Percentiles rank a stretch among this genome's conserved stretches.
Evolutionary conservation across 768 basidiomycete genomes (phyloP).

Genomic region (Crassisporium funariophilum): DNA sequence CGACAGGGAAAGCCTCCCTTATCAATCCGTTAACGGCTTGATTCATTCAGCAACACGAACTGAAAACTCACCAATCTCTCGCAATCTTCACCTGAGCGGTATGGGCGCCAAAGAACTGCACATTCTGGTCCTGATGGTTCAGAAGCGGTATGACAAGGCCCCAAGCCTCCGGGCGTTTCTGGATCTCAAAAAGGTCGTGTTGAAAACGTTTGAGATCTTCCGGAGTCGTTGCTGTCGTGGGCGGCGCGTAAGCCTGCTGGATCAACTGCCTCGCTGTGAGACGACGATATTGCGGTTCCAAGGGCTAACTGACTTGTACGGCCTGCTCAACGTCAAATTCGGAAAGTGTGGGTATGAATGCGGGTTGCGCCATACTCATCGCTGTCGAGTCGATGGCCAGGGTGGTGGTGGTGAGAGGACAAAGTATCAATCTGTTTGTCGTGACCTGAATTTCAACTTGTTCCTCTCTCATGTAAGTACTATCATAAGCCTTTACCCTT

Average conservation of each 20-base stretch:
- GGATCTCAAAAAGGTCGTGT: constrained; percentile 74
- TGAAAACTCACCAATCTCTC: constrained; percentile 74
- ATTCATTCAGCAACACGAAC: not conserved
- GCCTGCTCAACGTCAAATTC: constrained; percentile 58
- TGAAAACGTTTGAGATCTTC: constrained; percentile 67
- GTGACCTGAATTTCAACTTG: too few relatives aligned
- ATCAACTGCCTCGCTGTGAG: constrained; percentile 54
- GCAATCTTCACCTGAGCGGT: constrained; percentile 93
- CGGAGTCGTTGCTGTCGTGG: constrained; percentile 46
- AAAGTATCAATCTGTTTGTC: too few relatives aligned
- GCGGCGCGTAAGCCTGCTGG: constrained; percentile 63
- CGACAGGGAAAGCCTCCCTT: constrained; percentile 76
- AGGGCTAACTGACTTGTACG: constrained; percentile 51
- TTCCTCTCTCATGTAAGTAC: too few relatives aligned
- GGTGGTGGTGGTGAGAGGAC: constrained; percentile 1
- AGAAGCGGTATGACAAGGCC: constrained; percentile 80
- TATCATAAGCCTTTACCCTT: too few relatives aligned
- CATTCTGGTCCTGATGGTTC: constrained; percentile 71
- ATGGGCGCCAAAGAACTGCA: constrained; percentile 95
- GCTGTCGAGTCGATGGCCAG: not conserved
- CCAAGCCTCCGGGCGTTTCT: constrained; percentile 81
- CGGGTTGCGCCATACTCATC: constrained; percentile 29
- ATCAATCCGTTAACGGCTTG: constrained; percentile 9
- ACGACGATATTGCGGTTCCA: constrained; percentile 23
- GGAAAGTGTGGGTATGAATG: constrained; percentile 55